A percentile compares a stretch with the other conserved stretches of the same genome.
These are phyloP conservation scores for Russula sp. DNA, from an alignment of 768 basidiomycete genomes.

Conservation along the genomic window DNA sequence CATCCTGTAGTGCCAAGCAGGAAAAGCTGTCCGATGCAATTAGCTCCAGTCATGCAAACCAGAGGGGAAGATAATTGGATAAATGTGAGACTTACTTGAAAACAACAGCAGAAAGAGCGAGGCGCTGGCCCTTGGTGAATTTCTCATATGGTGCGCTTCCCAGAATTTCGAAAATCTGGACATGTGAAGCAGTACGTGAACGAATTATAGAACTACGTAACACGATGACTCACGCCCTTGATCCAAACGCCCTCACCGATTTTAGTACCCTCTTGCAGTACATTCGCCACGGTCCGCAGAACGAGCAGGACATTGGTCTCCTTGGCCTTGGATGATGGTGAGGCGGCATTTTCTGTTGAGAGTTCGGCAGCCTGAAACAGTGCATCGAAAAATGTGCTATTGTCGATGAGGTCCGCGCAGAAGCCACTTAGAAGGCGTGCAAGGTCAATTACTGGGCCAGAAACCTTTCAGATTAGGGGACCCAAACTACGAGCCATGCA, in stretches of 20 bases:
- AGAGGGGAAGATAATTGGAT: constrained; percentile 1
- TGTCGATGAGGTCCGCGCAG: constrained; percentile 51
- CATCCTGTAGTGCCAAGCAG: constrained; percentile 49
- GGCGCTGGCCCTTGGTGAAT: constrained; percentile 66
- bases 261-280: constrained; percentile 55
- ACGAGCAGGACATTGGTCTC: constrained; percentile 85
- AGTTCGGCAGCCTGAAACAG: constrained; percentile 71
- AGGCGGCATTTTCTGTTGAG: constrained; percentile 48
- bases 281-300: constrained; percentile 76
- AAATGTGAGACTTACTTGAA: constrained; percentile 69
- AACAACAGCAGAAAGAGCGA: constrained; percentile 75
- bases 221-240: constrained; percentile 42
- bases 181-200: constrained; percentile 15
- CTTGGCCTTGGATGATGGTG: constrained; percentile 60
- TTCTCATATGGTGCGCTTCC: constrained; percentile 49
- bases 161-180: constrained; percentile 57
- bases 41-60: constrained; percentile 15
- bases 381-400: constrained; percentile 53
- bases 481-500: background rate
- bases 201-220: background rate
- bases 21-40: constrained; percentile 52
- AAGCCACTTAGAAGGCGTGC: constrained; percentile 70
- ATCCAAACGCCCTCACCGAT: constrained; percentile 51
- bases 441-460: constrained; percentile 73
- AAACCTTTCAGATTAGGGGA: constrained; percentile 6